Base-by-base conservation (phyloP, 129 eudicot species). In the Silybum marianum region DNA sequence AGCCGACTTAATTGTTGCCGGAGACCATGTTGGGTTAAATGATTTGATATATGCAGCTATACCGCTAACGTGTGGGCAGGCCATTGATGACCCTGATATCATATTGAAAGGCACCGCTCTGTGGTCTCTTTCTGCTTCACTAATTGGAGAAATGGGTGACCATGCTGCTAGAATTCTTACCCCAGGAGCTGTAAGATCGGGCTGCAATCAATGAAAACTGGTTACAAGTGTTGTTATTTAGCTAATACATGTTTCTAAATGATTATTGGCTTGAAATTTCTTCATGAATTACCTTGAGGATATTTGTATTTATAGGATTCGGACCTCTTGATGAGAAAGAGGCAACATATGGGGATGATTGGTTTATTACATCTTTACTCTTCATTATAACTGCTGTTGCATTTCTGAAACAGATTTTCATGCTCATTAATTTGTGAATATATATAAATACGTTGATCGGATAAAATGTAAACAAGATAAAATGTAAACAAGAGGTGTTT, bases 11-110 rank as follows among this genome's bases (percentile, higher is more conserved):
- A 81, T 65, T 38, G 79, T 79, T 40, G 84, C 79, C 9, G 84
- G 84, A 62, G 84, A 81, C 84, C 85, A 82, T 28, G 26, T 68
- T 7, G 85, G 81, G 28, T 82, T 78, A 51, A 82, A 75, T 14
- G 81, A 19, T 69, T 82, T 82, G 63, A 75, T 48, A 38, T 75
- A 82, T 11, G 85, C 81, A 54, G 85, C 85, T 21, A 82, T 68
- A 46, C 85, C 85, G 11, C 76, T 82, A 24, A 75, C 85, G n/a
- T 82, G 81, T 30, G 85, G 85, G 76, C 81, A 82, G 11, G 86
- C 72, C 86, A 83, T 83, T 38, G 86, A 83, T 70, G 82, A 71
- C 30, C 86, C 82, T 16, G 86, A 76, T 7, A 60, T 21, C 60
- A 83, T 83, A 73, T 83, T 83, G 71, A 46, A 83, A 34, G 67